A percentile compares a stretch with the other conserved stretches of the same genome.
These are phyloP conservation scores for Rhizophlyctis rosea DNA, from an alignment of 192 early-diverging fungal species.

Conservation along the genomic window DNA sequence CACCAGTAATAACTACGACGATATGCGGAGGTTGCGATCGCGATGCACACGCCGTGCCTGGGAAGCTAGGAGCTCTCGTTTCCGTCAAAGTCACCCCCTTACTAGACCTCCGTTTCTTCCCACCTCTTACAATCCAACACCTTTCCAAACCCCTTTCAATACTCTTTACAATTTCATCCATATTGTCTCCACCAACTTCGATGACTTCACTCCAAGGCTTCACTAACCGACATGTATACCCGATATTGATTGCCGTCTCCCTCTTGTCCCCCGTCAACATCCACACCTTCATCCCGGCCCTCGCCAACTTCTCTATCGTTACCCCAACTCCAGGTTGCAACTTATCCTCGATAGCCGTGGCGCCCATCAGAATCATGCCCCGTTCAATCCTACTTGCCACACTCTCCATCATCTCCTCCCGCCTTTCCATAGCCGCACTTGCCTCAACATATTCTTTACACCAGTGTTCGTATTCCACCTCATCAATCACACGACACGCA, in stretches of 20 bases:
- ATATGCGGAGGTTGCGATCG: no score
- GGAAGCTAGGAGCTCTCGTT: no score
- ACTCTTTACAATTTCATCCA: no score
- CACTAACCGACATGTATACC: constrained; percentile 67
- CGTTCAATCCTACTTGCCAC: constrained; percentile 78
- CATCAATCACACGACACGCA: constrained; percentile 68
- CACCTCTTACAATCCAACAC: no score
- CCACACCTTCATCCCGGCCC: constrained; percentile 95
- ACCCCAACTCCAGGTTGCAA: constrained; percentile 94
- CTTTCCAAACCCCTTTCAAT: no score
- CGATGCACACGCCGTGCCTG: no score
- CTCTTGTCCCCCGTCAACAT: constrained; percentile 97
- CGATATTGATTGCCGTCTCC: constrained; percentile 99
- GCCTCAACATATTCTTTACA: constrained; percentile 68
- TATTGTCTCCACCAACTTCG: no score
- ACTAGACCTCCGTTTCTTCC: no score
- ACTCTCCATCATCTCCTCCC: constrained; percentile 68
- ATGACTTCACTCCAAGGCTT: no score
- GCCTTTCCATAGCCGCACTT: constrained; percentile 63
- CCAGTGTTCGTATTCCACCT: constrained; percentile 76
- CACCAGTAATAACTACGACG: no score
- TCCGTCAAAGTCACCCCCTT: no score
- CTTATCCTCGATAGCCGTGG: constrained; percentile 96
- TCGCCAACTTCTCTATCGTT: constrained; percentile 74
- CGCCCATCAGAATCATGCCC: constrained; percentile 80